Conservation (phyloP, 192 early-diverging fungal genomes). For the Rhizophagus prolifer region DNA sequence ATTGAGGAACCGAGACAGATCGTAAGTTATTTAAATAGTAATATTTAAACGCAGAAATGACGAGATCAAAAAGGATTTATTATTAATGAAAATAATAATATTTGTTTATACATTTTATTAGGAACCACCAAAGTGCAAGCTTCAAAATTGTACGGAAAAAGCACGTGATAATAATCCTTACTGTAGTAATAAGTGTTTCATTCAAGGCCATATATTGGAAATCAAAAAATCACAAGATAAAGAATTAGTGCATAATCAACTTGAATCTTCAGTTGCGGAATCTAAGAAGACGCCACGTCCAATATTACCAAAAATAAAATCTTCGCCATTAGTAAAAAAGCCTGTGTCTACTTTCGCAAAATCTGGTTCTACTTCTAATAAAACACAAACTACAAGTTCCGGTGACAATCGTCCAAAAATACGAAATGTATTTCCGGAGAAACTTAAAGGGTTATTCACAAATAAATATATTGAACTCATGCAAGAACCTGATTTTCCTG, state of each 20-base stretch:
- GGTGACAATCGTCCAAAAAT: slow-evolving; percentile 15
- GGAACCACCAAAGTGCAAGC: slow-evolving; percentile 29
- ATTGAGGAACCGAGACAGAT: neutral
- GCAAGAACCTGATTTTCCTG: slow-evolving; percentile 6
- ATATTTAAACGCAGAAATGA: neutral
- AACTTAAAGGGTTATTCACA: slow-evolving; percentile 19
- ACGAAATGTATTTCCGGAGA: slow-evolving; percentile 10
- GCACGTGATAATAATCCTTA: slow-evolving; percentile 42
- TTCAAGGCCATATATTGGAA: slow-evolving; percentile 29
- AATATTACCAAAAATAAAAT: neutral
- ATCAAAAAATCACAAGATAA: slow-evolving; percentile 28
- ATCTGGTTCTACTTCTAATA: neutral
- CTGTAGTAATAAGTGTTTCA: slow-evolving; percentile 46
- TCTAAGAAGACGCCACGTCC: neutral
- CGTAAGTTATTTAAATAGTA: neutral
- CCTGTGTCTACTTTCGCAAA: neutral
- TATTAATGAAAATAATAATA: neutral
- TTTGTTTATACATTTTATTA: neutral
- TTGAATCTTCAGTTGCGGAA: neutral
- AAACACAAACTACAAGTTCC: neutral
- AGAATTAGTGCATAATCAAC: neutral
- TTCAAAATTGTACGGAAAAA: slow-evolving; percentile 39
- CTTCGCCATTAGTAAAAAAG: neutral
- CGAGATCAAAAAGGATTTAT: neutral
- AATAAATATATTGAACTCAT: slow-evolving; percentile 10